phyloP scores from a whole-genome alignment of 2,329 filamentous ascomycete species.

The Aspergillus hiratsukae region DNA sequence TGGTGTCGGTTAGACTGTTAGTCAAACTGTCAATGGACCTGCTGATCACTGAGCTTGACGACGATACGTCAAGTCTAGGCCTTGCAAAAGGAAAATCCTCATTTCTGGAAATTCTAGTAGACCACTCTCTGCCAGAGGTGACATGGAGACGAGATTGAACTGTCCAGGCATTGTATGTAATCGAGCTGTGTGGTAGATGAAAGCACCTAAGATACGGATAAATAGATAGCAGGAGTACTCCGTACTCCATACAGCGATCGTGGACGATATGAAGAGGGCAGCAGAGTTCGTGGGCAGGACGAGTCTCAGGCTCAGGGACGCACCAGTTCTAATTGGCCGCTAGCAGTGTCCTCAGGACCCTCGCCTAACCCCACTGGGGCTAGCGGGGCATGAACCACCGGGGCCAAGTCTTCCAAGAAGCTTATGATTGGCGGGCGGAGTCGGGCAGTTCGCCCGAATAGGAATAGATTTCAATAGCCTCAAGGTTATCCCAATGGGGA shows the following conservation, averaged over 20 bases:
- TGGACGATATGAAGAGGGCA: too few species aligned
- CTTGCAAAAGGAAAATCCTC: neutral
- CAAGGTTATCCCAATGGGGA: constrained; percentile 3
- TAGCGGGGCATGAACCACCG: constrained; percentile 16
- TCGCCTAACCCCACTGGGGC: neutral
- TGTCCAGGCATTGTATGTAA: neutral
- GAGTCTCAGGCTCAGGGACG: neutral
- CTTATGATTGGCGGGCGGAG: constrained; percentile 7
- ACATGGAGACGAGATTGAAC: neutral
- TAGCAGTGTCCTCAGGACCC: neutral
- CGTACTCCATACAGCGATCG: neutral
- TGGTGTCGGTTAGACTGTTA: neutral
- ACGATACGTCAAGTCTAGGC: neutral
- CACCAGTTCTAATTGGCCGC: constrained; percentile 4
- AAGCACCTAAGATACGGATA: too few species aligned
- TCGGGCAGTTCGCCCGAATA: neutral
- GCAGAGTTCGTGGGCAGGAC: neutral
- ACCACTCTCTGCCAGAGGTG: neutral
- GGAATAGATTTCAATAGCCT: constrained; percentile 12
- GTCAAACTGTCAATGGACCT: neutral
- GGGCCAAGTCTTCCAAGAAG: neutral
- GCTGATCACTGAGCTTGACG: neutral
- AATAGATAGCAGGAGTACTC: too few species aligned
- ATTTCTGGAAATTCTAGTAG: neutral
- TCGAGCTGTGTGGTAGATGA: neutral